Conservation (phyloP, 1,284 basidiomycete species). For the Cystobasidium pallidum region DNA sequence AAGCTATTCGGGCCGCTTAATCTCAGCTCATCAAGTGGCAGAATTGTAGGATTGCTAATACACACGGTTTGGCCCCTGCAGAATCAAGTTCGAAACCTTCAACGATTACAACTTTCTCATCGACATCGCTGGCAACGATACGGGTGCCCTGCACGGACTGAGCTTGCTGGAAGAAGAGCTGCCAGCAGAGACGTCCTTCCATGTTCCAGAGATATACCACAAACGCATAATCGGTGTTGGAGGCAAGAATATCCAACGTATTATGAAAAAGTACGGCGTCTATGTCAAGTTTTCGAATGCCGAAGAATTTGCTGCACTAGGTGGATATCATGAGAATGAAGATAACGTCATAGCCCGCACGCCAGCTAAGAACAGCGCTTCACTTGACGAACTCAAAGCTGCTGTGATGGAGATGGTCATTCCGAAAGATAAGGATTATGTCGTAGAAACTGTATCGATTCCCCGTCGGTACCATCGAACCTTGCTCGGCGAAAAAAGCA, state of each 20-base stretch:
- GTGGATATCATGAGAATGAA: conserved; percentile 95
- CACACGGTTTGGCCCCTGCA: background rate
- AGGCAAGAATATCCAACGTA: conserved; percentile 96
- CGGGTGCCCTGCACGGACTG: conserved; percentile 81
- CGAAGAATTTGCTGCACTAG: conserved; percentile 92
- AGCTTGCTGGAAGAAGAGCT: conserved; percentile 92
- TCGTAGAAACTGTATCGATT: conserved; percentile 88
- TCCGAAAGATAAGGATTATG: conserved; percentile 97
- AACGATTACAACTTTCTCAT: conserved; percentile 99
- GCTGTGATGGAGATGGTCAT: conserved; percentile 97
- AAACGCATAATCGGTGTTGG: conserved; percentile 99
- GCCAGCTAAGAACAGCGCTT: conserved; percentile 95
- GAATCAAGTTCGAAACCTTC: conserved; percentile 97
- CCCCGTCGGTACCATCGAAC: conserved; percentile 93
- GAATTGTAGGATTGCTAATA: too few species aligned
- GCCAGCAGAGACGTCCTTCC: conserved; percentile 98
- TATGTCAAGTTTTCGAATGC: conserved; percentile 99
- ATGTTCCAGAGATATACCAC: conserved; percentile 97
- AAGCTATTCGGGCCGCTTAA: background rate
- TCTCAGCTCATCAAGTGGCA: background rate
- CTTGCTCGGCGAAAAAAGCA: conserved; percentile 90
- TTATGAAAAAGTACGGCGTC: conserved; percentile 99
- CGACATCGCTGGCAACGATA: conserved; percentile 71
- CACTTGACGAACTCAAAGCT: conserved; percentile 92
- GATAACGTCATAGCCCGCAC: conserved; percentile 98